Evolutionary conservation across 768 basidiomycete genomes (phyloP), one percentile per base, ranked within the genome.

Genomic region (Pulveroboletus sp.): DNA sequence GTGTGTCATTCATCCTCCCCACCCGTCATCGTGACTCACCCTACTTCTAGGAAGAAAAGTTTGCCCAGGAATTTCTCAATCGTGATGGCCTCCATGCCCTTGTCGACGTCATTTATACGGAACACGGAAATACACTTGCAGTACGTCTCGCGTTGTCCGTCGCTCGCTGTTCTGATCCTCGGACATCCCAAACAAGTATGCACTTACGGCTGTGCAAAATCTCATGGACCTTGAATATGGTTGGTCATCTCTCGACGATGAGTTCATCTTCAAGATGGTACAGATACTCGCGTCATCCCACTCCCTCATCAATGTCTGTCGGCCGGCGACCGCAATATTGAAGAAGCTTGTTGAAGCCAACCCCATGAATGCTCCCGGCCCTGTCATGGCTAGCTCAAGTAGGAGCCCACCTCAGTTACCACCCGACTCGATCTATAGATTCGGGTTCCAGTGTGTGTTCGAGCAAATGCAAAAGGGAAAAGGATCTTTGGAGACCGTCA

Each of bases 281-380:
- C 80, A 84, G 59, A 85, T 89, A 56, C 74, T 91, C 22, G 82
- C 89, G 0, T 87, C 89, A 0, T 74, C 85, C 0, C 75, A 78
- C 32, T 87, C 86, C 11, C 77, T 85, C 16, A 84, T 94, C 73
- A 96, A 96, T 53, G 89, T 94, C 50, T 90, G 89, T 59, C 85
- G 92, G 6, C 93, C 93, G 29, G 93, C 92, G 1, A 93, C 89
- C 36, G 83, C 88, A 29, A 93, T 95, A 47, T 76, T 94, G 54
- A 90, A 91, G 70, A 86, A 86, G 55, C 79, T 95, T 19, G 91
- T 93, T 13, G 90, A 93, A 65, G 90, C 90, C 9, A 88, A 90
- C 59, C 86, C 90, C 16, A 70, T 76, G 57, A 83, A 73, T 51
- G 80, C 81, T 16, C 80, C 86, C 2, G 82, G 81, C 16, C 73